A percentile compares a stretch with the other conserved stretches of the same genome.
Conservation (phyloP, 257 asterid genomes). For the Nemophila menziesii region DNA sequence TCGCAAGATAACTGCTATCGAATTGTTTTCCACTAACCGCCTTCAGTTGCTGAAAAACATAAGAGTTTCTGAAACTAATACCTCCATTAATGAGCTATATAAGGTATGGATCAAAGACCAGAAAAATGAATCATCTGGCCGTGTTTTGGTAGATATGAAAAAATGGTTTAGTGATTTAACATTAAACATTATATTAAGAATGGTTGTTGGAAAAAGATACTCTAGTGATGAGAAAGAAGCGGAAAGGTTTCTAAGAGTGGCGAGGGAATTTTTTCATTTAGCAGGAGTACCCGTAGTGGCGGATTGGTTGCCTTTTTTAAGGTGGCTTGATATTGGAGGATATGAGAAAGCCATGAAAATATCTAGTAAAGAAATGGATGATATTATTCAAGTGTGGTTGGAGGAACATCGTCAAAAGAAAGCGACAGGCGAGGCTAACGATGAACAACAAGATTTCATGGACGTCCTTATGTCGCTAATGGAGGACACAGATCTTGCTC, state of each 20-base stretch:
- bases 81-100: constrained; percentile 11
- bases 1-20: constrained; percentile 13
- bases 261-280: constrained; percentile 14
- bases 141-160: constrained; percentile 18
- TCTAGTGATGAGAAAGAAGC: constrained; percentile 11
- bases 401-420: constrained; percentile 14
- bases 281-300: constrained; percentile 11
- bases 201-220: constrained; percentile 17
- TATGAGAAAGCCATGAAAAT: constrained; percentile 22
- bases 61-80: constrained; percentile 12
- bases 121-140: not conserved
- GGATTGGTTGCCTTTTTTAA: constrained; percentile 17
- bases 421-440: not conserved
- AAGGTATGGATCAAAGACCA: not conserved
- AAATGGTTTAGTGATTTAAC: constrained; percentile 19
- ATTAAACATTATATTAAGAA: constrained; percentile 12
- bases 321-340: constrained; percentile 25
- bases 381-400: constrained; percentile 20
- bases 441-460: constrained; percentile 15
- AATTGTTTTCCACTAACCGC: constrained; percentile 13
- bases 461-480: constrained; percentile 17
- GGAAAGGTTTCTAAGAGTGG: constrained; percentile 8
- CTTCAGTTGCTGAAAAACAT: constrained; percentile 17
- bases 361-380: constrained; percentile 17
- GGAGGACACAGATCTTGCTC: not conserved